Evolutionary conservation across 768 basidiomycete genomes (phyloP).

Genomic region (Leccinum longicurvipes): DNA sequence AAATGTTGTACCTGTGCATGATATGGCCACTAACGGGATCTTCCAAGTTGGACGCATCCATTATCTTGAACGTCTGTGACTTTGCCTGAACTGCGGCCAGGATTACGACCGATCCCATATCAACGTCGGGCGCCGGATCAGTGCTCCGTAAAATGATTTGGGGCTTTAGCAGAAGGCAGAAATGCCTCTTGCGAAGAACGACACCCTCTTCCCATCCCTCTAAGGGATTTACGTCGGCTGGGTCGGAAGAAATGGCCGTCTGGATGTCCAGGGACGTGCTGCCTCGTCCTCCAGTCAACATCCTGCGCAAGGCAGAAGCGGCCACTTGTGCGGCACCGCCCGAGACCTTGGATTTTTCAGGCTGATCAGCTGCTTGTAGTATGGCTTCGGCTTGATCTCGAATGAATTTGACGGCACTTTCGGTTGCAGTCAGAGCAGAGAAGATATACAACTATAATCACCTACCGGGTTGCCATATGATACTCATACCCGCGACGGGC

Average conservation of each 20-base stretch:
- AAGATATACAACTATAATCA: constrained; percentile 2
- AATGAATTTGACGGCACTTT: constrained; percentile 81
- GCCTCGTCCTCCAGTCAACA: constrained; percentile 52
- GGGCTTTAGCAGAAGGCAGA: constrained; percentile 86
- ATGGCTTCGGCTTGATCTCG: constrained; percentile 69
- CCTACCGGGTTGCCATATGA: constrained; percentile 81
- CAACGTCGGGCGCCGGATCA: constrained; percentile 31
- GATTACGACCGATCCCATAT: constrained; percentile 58
- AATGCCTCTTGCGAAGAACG: constrained; percentile 65
- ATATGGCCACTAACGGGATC: constrained; percentile 85
- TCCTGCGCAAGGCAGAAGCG: constrained; percentile 61
- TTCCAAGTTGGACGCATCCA: constrained; percentile 73
- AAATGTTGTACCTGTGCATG: constrained; percentile 64
- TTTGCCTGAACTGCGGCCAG: constrained; percentile 78
- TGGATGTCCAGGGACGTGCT: constrained; percentile 42
- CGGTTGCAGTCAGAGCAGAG: constrained; percentile 4
- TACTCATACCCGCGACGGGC: constrained; percentile 79
- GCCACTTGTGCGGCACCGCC: constrained; percentile 59
- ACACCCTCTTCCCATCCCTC: constrained; percentile 74
- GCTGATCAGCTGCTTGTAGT: constrained; percentile 13
- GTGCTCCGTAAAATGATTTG: constrained; percentile 80
- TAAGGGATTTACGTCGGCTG: constrained; percentile 51
- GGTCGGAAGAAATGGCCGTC: constrained; percentile 27
- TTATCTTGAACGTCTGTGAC: constrained; percentile 72
- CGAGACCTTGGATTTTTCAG: constrained; percentile 30